These are phyloP conservation scores for Farysia itapuensis DNA, from an alignment of 1,284 basidiomycete species.

Conservation along the genomic window DNA sequence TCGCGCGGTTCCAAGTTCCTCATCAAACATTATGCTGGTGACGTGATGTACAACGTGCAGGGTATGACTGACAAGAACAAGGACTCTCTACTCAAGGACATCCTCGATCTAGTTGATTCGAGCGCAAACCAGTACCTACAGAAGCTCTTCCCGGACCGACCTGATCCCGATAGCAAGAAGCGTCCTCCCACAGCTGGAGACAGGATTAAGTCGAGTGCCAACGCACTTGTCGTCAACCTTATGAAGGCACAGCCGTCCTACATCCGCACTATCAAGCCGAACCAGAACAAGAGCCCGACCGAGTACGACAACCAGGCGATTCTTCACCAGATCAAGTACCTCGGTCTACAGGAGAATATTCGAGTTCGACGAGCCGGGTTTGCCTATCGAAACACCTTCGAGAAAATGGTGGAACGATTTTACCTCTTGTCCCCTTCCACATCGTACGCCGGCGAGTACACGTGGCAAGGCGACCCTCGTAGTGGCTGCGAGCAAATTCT, in stretches of 20 bases:
- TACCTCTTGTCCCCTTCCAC: slow-evolving; percentile 92
- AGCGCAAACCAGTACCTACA: slow-evolving; percentile 68
- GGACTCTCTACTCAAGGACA: slow-evolving; percentile 91
- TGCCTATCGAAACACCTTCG: slow-evolving; percentile 94
- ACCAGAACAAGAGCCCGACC: slow-evolving; percentile 87
- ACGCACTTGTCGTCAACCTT: slow-evolving; percentile 90
- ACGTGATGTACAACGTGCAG: slow-evolving; percentile 94
- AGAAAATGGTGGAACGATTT: slow-evolving; percentile 91
- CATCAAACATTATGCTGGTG: slow-evolving; percentile 83
- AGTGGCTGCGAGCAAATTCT: slow-evolving; percentile 92
- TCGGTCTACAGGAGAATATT: slow-evolving; percentile 98
- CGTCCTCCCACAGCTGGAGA: slow-evolving; percentile 96
- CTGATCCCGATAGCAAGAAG: slow-evolving; percentile 96
- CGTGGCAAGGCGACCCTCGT: slow-evolving; percentile 85
- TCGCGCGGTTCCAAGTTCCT: slow-evolving; percentile 62
- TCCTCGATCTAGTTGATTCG: slow-evolving; percentile 81
- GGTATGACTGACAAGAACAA: slow-evolving; percentile 99
- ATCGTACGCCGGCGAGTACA: slow-evolving; percentile 98
- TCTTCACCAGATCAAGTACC: slow-evolving; percentile 97
- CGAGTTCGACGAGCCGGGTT: slow-evolving; percentile 95
- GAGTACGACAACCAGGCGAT: slow-evolving; percentile 96
- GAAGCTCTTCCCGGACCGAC: slow-evolving; percentile 86
- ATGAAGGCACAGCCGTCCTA: slow-evolving; percentile 97
- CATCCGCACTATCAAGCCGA: slow-evolving; percentile 99
- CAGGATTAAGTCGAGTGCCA: slow-evolving; percentile 88